Base-by-base conservation (phyloP, 2,329 filamentous ascomycete species). In the Dactylellina haptotyla region DNA sequence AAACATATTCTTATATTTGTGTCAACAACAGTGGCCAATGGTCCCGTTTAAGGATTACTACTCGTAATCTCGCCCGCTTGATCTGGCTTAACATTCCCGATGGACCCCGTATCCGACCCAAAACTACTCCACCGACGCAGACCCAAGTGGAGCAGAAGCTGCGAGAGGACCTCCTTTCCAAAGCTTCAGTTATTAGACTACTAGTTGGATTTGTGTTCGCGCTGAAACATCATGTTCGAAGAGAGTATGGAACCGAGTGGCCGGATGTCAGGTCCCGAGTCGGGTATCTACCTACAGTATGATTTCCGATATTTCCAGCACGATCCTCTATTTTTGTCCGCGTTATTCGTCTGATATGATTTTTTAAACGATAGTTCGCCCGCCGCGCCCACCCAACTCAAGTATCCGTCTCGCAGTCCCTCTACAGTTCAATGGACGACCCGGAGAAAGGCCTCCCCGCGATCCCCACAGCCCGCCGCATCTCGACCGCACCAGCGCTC, bases 221-320 rank as follows among this genome's bases (percentile, higher is more conserved):
- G 18, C 50, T 75, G 16, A 75, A 75, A 26, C 73, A 63, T 16
- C 73, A 75, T 37, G 50, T 75, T 14, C 51, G 73, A 18, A 28
- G 62, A 16, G 66, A 75, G 43, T 75, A 72, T 64, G 73, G 73
- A 4, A 75, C 67, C 26, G 73, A 75, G 25, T 75, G 67, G 66
- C 61, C 67, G 20, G 73, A 75, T 58, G 57, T 75, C 32, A 62
- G 66, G 28, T 62, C 62, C 2, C 43, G 67, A 26, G 56, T 75
- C 30, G 73, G 73, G 18, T 75, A 63, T 54, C 48, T 75, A 34
- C 73, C 73, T 25, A 75, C 73, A n/a, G 73, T 75, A 59, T 18
- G 67, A 66, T 32, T 34, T 14, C 43, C 18, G 25, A 28, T 28
- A 10, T 51, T n/a, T n/a, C n/a, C n/a, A n/a, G n/a, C n/a, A n/a